Evolutionary conservation across 2,329 filamentous ascomycete species (phyloP).

Genomic region (Cordyceps fumosorosea): DNA sequence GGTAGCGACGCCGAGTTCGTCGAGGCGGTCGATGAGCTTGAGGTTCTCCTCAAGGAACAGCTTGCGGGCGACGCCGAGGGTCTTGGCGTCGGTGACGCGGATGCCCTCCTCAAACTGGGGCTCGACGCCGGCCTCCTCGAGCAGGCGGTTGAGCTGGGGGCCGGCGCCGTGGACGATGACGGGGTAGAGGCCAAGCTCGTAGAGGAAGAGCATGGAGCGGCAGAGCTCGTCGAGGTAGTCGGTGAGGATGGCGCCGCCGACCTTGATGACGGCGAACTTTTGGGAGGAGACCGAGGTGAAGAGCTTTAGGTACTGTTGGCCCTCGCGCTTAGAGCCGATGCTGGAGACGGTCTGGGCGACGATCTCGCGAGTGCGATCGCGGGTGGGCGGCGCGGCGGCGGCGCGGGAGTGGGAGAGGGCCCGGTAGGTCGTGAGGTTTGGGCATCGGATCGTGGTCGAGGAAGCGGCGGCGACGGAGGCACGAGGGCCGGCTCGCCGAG

Average conservation of each 20-base stretch:
- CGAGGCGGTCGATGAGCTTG: conserved; percentile 82
- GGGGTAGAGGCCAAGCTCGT: conserved; percentile 90
- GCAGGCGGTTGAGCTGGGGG: conserved; percentile 86
- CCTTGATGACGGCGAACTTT: conserved; percentile 97
- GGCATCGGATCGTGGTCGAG: conserved; percentile 19
- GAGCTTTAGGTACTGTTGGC: conserved; percentile 94
- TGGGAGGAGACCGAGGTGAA: conserved; percentile 96
- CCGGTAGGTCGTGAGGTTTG: conserved; percentile 20
- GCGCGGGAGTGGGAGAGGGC: conserved; percentile 11
- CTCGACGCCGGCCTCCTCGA: conserved; percentile 87
- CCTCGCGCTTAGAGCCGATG: conserved; percentile 92
- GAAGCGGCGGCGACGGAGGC: conserved; percentile 18
- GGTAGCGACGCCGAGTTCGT: conserved; percentile 82
- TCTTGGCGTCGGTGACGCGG: conserved; percentile 91
- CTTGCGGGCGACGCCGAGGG: conserved; percentile 80
- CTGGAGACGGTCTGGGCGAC: conserved; percentile 67
- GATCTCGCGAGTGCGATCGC: conserved; percentile 29
- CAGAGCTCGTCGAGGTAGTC: conserved; percentile 91
- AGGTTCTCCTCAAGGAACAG: conserved; percentile 94
- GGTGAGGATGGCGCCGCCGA: conserved; percentile 90
- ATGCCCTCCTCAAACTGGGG: conserved; percentile 96
- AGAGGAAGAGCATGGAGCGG: conserved; percentile 81
- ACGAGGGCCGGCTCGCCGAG: conserved; percentile 34
- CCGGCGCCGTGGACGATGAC: conserved; percentile 94
- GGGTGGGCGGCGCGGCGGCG: conserved; percentile 14